These are phyloP conservation scores for Candida gigantensis DNA, from an alignment of 1,139 yeast species.

Conservation along the genomic window DNA sequence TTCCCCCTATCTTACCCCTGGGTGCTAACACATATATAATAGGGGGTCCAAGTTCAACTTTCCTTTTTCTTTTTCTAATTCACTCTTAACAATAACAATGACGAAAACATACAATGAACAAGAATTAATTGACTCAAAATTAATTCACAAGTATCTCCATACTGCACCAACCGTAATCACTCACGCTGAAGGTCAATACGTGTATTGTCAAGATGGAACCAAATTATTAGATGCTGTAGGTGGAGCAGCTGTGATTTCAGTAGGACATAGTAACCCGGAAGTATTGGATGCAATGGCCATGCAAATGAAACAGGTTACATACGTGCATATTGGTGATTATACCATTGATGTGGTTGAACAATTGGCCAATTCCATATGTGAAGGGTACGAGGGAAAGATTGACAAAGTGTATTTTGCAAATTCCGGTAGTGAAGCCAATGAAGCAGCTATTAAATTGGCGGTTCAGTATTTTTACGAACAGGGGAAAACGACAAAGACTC, in stretches of 20 bases:
- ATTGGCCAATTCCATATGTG: constrained; percentile 13
- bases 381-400: constrained; percentile 10
- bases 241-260: constrained; percentile 32
- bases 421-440: constrained; percentile 22
- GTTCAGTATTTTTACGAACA: constrained; percentile 20
- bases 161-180: constrained; percentile 2
- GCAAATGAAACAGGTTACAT: constrained; percentile 18
- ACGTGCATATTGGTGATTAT: constrained; percentile 14
- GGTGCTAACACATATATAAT: too few species aligned
- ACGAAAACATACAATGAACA: too few species aligned
- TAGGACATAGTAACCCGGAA: constrained; percentile 27
- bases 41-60: too few species aligned
- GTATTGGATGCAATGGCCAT: constrained; percentile 19
- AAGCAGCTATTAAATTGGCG: constrained; percentile 21
- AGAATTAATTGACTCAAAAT: not conserved
- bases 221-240: constrained; percentile 27
- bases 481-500: constrained; percentile 17
- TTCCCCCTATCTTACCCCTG: too few species aligned
- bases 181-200: constrained; percentile 14
- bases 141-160: constrained; percentile 2
- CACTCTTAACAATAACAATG: too few species aligned
- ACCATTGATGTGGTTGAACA: constrained; percentile 14
- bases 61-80: too few species aligned
- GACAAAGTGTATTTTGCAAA: constrained; percentile 14
- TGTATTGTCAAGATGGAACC: constrained; percentile 16